Percentiles rank a stretch among this genome's conserved stretches.
These are phyloP conservation scores for Paraglomus occultum DNA, from an alignment of 192 early-diverging fungal genomes.

Conservation along the genomic window DNA sequence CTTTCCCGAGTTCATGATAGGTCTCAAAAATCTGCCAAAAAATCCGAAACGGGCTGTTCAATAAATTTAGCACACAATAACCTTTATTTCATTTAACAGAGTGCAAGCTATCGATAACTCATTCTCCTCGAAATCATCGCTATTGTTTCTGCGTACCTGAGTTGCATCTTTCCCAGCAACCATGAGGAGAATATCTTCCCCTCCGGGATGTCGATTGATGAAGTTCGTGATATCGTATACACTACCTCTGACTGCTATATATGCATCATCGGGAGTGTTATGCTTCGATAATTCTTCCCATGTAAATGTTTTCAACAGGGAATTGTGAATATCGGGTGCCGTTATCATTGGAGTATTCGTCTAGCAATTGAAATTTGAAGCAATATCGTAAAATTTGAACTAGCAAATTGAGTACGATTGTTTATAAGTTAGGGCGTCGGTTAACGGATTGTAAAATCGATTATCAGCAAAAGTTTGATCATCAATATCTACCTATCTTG, in stretches of 20 bases:
- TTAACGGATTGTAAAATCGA: too few relatives aligned
- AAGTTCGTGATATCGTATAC: conserved; percentile 55
- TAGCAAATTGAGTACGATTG: too few relatives aligned
- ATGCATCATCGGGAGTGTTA: conserved; percentile 38
- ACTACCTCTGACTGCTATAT: conserved; percentile 46
- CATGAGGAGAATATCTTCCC: conserved; percentile 45
- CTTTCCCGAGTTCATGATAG: conserved; percentile 46
- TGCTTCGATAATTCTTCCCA: conserved; percentile 46
- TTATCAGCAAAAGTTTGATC: too few relatives aligned
- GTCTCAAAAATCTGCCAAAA: conserved; percentile 42
- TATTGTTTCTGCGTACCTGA: conserved; percentile 41
- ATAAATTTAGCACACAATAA: too few relatives aligned
- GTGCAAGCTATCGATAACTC: too few relatives aligned
- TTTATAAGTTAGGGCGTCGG: too few relatives aligned
- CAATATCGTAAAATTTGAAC: too few relatives aligned
- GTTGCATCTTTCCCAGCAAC: conserved; percentile 51
- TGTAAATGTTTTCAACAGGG: conserved; percentile 33
- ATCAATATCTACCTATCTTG: too few relatives aligned
- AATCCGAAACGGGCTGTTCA: background rate
- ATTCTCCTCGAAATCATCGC: background rate
- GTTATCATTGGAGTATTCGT: too few relatives aligned
- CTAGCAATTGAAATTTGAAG: too few relatives aligned
- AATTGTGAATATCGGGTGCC: too few relatives aligned
- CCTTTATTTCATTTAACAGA: too few relatives aligned
- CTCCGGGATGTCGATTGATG: conserved; percentile 46